phyloP scores from a whole-genome alignment of 2,329 filamentous ascomycete species.

The Ascochyta pisi region DNA sequence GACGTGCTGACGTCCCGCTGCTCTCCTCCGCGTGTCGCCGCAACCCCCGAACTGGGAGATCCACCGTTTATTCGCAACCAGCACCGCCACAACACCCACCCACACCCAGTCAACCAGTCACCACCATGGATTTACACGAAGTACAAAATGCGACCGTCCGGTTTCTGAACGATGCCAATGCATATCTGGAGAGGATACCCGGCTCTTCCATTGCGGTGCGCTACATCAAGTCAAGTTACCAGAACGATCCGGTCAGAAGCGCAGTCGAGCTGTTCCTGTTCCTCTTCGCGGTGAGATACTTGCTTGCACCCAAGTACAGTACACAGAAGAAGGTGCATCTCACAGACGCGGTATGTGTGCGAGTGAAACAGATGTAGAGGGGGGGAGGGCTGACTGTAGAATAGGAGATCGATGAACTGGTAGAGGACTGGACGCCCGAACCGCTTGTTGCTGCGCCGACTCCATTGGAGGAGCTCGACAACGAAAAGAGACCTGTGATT shows the following conservation, averaged over 20 bases:
- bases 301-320: constrained; percentile 89
- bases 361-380: not conserved
- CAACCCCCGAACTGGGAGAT: constrained; percentile 24
- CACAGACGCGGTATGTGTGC: constrained; percentile 71
- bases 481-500: constrained; percentile 85
- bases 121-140: constrained; percentile 63
- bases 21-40: constrained; percentile 33
- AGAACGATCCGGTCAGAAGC: constrained; percentile 93
- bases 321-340: constrained; percentile 89
- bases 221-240: constrained; percentile 96
- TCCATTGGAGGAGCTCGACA: constrained; percentile 77
- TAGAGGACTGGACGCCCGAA: constrained; percentile 96
- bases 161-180: constrained; percentile 62
- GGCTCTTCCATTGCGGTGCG: constrained; percentile 93
- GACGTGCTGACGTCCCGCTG: constrained; percentile 16
- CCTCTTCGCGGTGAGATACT: constrained; percentile 92
- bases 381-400: constrained; percentile 21
- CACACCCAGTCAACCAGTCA: not conserved
- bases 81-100: constrained; percentile 5
- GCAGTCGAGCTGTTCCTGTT: constrained; percentile 93
- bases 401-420: constrained; percentile 91
- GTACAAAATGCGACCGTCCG: constrained; percentile 60
- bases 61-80: constrained; percentile 1
- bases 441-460: constrained; percentile 81
- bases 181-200: constrained; percentile 86